Evolutionary conservation across 176 grass and related monocot genomes (phyloP), one percentile per base, ranked within the genome.

Genomic region (Aegilops longissima): DNA sequence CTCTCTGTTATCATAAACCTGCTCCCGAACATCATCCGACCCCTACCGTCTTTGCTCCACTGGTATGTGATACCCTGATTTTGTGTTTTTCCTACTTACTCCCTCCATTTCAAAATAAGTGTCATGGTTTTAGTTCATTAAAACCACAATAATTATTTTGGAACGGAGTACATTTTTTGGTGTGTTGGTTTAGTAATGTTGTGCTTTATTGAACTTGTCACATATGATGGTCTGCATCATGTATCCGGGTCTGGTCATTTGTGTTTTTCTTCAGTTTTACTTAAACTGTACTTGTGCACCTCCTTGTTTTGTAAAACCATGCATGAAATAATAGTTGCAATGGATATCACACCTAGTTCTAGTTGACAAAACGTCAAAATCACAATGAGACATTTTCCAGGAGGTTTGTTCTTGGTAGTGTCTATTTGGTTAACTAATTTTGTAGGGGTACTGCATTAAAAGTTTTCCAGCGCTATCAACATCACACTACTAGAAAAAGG

Each of bases 1-100:
- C 90, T 96, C 69, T 96, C 94, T 81, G 94, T 96, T 77, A 88
- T 90, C 70, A 90, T 96, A 31, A 61, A 56, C 66, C 91, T 80
- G 91, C 91, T 51, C 91, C 87, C 82, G 91, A 92, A 70, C 93
- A 96, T 67, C 76, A 83, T 30, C 87, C 86, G 11, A 91, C 91
- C 25, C 87, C 82, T 68, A 86, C 78, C 69, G 47, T 47, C 21
- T 91, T 88, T 80, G 86, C 90, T 65, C 93, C 90, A 76, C 80
- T 14, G 87, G 88, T 95, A 89, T 25, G 73, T 23, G 27, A 44
- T 75, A 12, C 9, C 25, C 58, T n/a, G 3, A 63, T 39, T 68
- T 79, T 80, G 44, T 76, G 16, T 75, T 62, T 59, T 76, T 36
- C 5, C 44, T 70, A 83, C 13, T 62, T 52, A 69, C 17, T 45